Base-by-base conservation (phyloP, 2,329 filamentous ascomycete species). In the Diplodia mutila region DNA sequence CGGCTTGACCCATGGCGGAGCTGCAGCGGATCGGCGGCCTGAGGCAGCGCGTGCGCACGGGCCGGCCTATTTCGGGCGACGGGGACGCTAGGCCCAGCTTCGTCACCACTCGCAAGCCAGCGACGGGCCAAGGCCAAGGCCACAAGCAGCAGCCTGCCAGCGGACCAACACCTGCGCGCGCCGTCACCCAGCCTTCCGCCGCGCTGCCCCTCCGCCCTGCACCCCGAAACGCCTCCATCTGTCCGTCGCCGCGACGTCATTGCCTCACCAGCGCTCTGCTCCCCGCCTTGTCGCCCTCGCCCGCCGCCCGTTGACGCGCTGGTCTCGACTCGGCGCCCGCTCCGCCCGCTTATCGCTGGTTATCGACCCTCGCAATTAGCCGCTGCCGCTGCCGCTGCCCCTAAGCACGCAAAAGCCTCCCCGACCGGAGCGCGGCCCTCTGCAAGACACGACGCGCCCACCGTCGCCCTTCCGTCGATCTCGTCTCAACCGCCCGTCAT, bases 401-500 rank as follows among this genome's bases (percentile, higher is more conserved):
- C 61, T 65, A 65, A 65, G 49, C 39, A 61, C 57, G 57, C 61
- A 65, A 65, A 65, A 65, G 61, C 61, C 61, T 65, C 61, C 57
- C 55, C 61, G 61, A 54, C 48, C 61, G 49, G 61, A 65, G 61
- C 61, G 61, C 61, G 61, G 61, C 61, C 64, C 59, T 63, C 59
- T 66, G 64, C 64, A 66, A 63, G 59, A 66, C 64, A 66, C 64
- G 64, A 66, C 64, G 64, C 64, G 64, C 64, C 52, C 64, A 55
- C 39, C 42, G 59, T 54, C 64, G 64, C 52, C 64, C 34, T 54
- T 42, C 48, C 61, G 61, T 65, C 61, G 61, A 65, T 65, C 61
- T 65, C 61, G 61, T 65, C 61, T 53, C 61, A 65, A 53, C 49
- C 32, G 61, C 61, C 51, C 53, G 49, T 53, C 61, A 65, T 65